Base-by-base conservation (phyloP, 208 protist genomes). In the Leishmania gerbilli region DNA sequence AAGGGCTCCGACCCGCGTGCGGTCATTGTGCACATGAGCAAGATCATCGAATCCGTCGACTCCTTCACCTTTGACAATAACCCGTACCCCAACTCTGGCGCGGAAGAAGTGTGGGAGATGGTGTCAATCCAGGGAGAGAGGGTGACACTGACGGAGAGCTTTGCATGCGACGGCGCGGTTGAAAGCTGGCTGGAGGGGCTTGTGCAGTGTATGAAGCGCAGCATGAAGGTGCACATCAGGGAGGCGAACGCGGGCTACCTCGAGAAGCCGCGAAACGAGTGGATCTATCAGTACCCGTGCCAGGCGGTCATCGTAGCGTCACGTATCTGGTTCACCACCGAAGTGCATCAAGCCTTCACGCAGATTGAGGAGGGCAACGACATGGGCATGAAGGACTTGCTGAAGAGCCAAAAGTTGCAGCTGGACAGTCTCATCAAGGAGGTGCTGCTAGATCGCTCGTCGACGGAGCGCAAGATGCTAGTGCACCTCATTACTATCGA, bases 401-500 rank as follows among this genome's bases (percentile, higher is more conserved):
- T 98, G 47, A 99, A 99, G 90, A 96, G 96, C 86, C 97, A 99
- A 76, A 97, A 99, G 79, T 85, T 84, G 60, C 93, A 99, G 82
- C 90, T 99, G 47, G 91, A 95, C 78, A 95, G 93, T 56, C 87
- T 99, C 31, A 99, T 99, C 80, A 94, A 96, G 72, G 91, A 99
- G 74, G 98, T 99, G 45, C 91, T 99, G 60, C 84, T 95, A 76
- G 93, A 99, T n/a, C 89, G 95, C 60, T 94, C 93, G 21, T 93
- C 90, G n/a, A 91, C 93, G 79, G 97, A 98, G 60, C 98, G 99
- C 71, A 98, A 97, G 86, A 99, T 99, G 97, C 89, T 99, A 49
- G 99, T 99, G 31, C 99, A 99, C 80, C 90, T 99, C 40, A 99
- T 99, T 86, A 99, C 99, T 13, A 98, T 99, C 75, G 99, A 99